Percentiles rank a stretch among this genome's conserved stretches.
These are phyloP conservation scores for Suhomyces anneliseae DNA, from an alignment of 1,139 yeast genomes.

Conservation along the genomic window DNA sequence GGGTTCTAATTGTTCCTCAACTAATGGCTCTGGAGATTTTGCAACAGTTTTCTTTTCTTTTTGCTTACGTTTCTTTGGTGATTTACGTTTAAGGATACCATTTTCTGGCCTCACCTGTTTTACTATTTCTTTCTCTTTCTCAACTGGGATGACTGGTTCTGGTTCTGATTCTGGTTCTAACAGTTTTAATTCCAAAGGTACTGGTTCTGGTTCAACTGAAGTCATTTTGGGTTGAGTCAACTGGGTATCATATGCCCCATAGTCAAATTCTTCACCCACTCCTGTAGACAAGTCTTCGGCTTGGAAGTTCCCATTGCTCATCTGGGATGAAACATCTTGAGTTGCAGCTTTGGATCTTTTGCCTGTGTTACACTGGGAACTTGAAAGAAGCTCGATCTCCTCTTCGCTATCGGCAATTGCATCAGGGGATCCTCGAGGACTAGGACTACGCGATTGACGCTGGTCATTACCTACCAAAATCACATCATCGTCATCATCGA, in stretches of 20 bases:
- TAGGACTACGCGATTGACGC: background rate
- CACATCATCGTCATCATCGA: slow-evolving; percentile 8
- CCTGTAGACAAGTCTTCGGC: slow-evolving; percentile 12
- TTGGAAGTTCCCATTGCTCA: slow-evolving; percentile 13
- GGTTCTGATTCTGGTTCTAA: too few relatives aligned
- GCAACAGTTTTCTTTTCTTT: background rate
- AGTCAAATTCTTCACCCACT: slow-evolving; percentile 2
- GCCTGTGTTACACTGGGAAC: background rate
- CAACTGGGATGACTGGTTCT: too few relatives aligned
- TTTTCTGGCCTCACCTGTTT: background rate
- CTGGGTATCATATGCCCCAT: slow-evolving; percentile 1
- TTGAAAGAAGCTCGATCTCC: slow-evolving; percentile 13
- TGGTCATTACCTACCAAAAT: slow-evolving; percentile 3
- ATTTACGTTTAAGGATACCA: background rate
- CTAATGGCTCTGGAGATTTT: too few relatives aligned
- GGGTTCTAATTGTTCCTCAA: too few relatives aligned
- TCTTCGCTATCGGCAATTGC: slow-evolving; percentile 18
- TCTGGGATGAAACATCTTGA: slow-evolving; percentile 3
- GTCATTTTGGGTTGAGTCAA: background rate
- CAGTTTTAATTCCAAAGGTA: too few relatives aligned
- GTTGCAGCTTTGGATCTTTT: background rate
- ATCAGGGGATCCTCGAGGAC: slow-evolving; percentile 3
- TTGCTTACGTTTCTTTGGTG: background rate
- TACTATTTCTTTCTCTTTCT: background rate
- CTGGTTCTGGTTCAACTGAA: background rate